Percentiles rank a stretch among this genome's conserved stretches.
Evolutionary conservation across 2,329 filamentous ascomycete species (phyloP).

Genomic region (Claviceps citrina): DNA sequence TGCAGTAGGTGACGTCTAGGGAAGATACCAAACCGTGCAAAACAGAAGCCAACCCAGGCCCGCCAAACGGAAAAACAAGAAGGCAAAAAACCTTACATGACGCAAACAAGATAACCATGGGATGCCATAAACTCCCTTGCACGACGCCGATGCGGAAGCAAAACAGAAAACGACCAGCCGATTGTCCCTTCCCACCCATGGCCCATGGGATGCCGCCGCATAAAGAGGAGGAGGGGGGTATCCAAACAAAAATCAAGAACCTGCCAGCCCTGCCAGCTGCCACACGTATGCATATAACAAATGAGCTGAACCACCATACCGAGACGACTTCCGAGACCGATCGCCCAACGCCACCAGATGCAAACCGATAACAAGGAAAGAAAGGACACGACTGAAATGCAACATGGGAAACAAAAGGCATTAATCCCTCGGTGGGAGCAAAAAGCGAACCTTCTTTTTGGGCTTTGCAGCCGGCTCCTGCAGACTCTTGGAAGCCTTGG

Average conservation of each 20-base stretch:
- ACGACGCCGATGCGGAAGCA: neutral
- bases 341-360: constrained; percentile 5
- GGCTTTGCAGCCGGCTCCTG: constrained; percentile 29
- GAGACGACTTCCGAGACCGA: neutral
- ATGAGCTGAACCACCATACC: neutral
- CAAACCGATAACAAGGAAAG: constrained; percentile 5
- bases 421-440: constrained; percentile 30
- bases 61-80: neutral
- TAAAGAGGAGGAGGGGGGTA: neutral
- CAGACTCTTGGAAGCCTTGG: constrained; percentile 8
- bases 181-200: neutral
- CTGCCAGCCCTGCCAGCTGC: neutral
- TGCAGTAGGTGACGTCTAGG: neutral
- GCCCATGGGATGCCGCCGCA: neutral
- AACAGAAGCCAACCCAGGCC: neutral
- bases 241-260: neutral
- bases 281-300: neutral
- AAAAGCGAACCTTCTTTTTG: constrained; percentile 41
- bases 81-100: neutral
- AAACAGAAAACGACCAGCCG: neutral
- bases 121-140: neutral
- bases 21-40: constrained; percentile 1
- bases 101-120: too few species aligned
- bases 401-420: neutral
- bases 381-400: neutral